A percentile compares a stretch with the other conserved stretches of the same genome.
phyloP scores from a whole-genome alignment of 306 rosid genomes.

The Dryas alaskensis region DNA sequence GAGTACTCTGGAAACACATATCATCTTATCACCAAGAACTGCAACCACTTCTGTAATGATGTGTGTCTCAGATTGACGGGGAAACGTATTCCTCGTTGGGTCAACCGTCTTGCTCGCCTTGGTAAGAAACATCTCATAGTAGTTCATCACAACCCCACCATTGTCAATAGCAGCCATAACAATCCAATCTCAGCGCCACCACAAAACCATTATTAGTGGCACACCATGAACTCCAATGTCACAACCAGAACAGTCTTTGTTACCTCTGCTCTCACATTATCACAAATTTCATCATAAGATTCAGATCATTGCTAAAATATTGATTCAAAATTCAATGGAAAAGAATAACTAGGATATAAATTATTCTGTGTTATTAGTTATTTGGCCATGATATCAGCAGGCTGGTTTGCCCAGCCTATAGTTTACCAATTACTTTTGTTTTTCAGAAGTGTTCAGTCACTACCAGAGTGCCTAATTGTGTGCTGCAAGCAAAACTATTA shows the following conservation, averaged over 20 bases:
- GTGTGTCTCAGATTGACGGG: constrained; percentile 58
- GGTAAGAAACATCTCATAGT: constrained; percentile 43
- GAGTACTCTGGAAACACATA: constrained; percentile 75
- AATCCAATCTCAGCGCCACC: too few species aligned
- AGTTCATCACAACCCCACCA: not conserved
- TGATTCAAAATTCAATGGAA: not conserved
- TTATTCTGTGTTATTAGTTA: not conserved
- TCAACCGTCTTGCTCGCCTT: constrained; percentile 91
- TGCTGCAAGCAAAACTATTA: too few species aligned
- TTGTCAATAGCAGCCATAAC: not conserved
- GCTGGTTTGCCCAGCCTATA: not conserved
- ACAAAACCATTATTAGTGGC: not conserved
- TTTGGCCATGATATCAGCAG: not conserved
- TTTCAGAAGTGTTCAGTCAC: too few species aligned
- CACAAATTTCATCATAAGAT: not conserved
- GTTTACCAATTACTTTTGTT: too few species aligned
- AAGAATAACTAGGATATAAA: not conserved
- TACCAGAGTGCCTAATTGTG: too few species aligned
- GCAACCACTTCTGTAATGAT: constrained; percentile 90
- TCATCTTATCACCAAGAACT: constrained; percentile 85
- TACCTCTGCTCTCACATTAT: not conserved
- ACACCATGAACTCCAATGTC: not conserved
- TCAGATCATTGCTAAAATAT: not conserved
- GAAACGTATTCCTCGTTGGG: constrained; percentile 89
- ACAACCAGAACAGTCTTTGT: not conserved